These are phyloP conservation scores for Biscutella laevigata DNA, from an alignment of 441 rosid species.

Conservation along the genomic window DNA sequence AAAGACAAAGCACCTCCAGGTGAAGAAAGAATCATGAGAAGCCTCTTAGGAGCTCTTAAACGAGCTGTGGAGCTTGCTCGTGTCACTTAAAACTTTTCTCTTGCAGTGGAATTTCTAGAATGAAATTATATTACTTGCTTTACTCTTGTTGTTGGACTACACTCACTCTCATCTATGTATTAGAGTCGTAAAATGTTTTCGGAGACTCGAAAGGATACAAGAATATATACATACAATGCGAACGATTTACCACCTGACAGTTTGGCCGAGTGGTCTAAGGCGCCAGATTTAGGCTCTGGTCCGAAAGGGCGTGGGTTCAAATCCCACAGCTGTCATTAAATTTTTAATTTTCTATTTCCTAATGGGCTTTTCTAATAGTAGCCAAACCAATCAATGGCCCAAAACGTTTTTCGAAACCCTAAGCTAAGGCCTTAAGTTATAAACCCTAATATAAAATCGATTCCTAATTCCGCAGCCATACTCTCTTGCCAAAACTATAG, in stretches of 20 bases:
- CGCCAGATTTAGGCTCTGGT: constrained; percentile 98
- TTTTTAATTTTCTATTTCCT: no score
- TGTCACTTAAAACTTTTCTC: constrained; percentile 1
- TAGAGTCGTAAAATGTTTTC: no score
- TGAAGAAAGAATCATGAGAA: constrained; percentile 89
- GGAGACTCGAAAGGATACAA: no score
- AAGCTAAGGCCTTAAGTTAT: neutral
- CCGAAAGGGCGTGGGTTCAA: constrained; percentile 99
- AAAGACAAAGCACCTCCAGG: constrained; percentile 74
- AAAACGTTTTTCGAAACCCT: neutral
- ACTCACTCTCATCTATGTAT: no score
- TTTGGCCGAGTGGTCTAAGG: constrained; percentile 64
- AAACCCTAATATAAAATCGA: constrained; percentile 21
- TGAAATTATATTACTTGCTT: no score
- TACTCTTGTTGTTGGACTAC: no score
- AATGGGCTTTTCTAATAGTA: no score
- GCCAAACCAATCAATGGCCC: no score
- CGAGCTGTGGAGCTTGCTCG: constrained; percentile 61
- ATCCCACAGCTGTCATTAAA: constrained; percentile 53
- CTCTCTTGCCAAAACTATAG: constrained; percentile 4
- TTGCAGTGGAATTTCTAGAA: neutral
- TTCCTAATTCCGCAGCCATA: neutral
- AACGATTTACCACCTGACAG: no score
- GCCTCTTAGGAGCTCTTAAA: constrained; percentile 64
- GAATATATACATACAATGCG: no score